Conservation (phyloP, 495 filamentous ascomycete species). For the Wilcoxina mikolae region DNA sequence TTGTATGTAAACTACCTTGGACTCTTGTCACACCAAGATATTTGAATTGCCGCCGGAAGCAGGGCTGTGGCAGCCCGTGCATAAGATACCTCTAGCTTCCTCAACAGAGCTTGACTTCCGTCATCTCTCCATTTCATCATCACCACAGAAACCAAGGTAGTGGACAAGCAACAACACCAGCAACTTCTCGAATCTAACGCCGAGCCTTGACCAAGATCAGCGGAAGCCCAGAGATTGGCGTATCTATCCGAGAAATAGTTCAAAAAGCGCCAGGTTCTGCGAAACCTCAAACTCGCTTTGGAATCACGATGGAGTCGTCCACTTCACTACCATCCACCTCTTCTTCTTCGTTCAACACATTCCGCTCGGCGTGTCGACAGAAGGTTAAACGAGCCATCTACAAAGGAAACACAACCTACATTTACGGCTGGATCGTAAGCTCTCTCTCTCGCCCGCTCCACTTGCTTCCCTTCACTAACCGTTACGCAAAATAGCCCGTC, state of each 20-base stretch:
- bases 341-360: background rate
- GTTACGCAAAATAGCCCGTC: slow-evolving; percentile 47
- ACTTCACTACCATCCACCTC: background rate
- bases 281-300: background rate
- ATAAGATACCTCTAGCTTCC: too few species aligned
- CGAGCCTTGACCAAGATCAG: too few species aligned
- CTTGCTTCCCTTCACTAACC: background rate
- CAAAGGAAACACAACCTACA: slow-evolving; percentile 59
- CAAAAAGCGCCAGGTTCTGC: background rate
- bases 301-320: background rate
- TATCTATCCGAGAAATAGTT: background rate
- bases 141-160: background rate
- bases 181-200: too few species aligned
- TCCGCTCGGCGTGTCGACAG: background rate
- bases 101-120: too few species aligned
- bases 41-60: too few species aligned
- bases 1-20: too few species aligned
- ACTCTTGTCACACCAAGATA: too few species aligned
- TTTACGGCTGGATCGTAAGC: slow-evolving; percentile 68
- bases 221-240: too few species aligned
- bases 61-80: too few species aligned
- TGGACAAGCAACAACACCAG: background rate
- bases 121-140: too few species aligned
- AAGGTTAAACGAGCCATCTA: slow-evolving; percentile 30
- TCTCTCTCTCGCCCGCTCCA: background rate